phyloP scores from a whole-genome alignment of 495 filamentous ascomycete genomes.

The Penicillium chermesinum region DNA sequence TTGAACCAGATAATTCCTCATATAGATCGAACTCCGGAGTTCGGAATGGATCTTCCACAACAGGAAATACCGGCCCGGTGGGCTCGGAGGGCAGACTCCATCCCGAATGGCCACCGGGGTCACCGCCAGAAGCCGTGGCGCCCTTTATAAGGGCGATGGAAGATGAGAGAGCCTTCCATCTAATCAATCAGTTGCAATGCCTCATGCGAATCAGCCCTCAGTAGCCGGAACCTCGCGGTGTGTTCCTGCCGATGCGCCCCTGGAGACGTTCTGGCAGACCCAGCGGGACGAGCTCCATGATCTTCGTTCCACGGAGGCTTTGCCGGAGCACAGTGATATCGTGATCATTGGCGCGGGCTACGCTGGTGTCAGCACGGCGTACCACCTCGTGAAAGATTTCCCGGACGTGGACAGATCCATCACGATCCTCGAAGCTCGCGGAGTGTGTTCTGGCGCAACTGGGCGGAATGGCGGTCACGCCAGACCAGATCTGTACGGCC shows the following conservation, averaged over 20 bases:
- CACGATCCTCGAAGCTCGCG: conserved; percentile 35
- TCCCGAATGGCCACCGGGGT: background rate
- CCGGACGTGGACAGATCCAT: conserved; percentile 13
- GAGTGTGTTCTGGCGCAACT: conserved; percentile 36
- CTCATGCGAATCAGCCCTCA: background rate
- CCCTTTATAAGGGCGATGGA: background rate
- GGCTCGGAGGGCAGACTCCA: background rate
- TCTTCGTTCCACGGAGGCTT: conserved; percentile 38
- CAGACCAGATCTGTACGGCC: conserved; percentile 29
- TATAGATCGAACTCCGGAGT: background rate
- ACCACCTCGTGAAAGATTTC: conserved; percentile 45
- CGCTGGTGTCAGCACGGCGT: conserved; percentile 58
- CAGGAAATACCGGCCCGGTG: conserved; percentile 2
- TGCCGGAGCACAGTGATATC: conserved; percentile 51
- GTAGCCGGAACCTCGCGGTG: conserved; percentile 6
- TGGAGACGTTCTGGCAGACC: conserved; percentile 61
- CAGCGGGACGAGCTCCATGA: conserved; percentile 47
- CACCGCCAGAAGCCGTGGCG: background rate
- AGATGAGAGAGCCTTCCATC: background rate
- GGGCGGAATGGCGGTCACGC: conserved; percentile 37
- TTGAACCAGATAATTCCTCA: background rate
- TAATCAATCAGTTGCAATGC: background rate
- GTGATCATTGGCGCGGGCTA: conserved; percentile 69
- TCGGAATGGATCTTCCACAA: background rate
- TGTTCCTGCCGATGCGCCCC: conserved; percentile 50